These are phyloP conservation scores for Vitis cinerea DNA, from an alignment of 164 flowering plant species.

Conservation along the genomic window DNA sequence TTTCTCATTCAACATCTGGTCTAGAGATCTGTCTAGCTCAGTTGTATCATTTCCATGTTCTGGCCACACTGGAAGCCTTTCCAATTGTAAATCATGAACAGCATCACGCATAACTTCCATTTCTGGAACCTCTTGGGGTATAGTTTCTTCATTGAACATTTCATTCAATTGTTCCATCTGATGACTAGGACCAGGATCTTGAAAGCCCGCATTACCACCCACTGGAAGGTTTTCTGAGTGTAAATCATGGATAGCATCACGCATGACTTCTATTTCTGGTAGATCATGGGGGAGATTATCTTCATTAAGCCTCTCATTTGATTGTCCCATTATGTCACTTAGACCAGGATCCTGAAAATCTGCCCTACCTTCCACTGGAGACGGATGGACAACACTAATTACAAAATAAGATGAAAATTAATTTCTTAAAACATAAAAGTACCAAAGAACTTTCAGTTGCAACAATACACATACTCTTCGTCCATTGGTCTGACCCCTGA, in stretches of 20 bases:
- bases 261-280: conserved; percentile 57
- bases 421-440: neutral
- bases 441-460: neutral
- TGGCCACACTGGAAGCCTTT: neutral
- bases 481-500: conserved; percentile 33
- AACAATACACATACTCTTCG: conserved; percentile 44
- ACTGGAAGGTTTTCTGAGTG: conserved; percentile 20
- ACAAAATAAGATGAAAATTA: neutral
- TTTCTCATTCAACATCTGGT: conserved; percentile 30
- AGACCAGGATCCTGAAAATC: conserved; percentile 24
- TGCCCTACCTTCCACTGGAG: neutral
- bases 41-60: conserved; percentile 7
- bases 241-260: conserved; percentile 44
- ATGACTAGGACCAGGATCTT: no score
- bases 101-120: no score
- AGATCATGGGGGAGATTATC: conserved; percentile 26
- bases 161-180: no score
- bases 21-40: conserved; percentile 22
- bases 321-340: conserved; percentile 24
- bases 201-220: neutral
- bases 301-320: conserved; percentile 14
- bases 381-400: conserved; percentile 3
- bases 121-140: no score
- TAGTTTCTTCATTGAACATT: no score
- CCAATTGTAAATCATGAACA: no score